phyloP scores from a whole-genome alignment of 768 basidiomycete genomes.

The Boletus barrowsii region DNA sequence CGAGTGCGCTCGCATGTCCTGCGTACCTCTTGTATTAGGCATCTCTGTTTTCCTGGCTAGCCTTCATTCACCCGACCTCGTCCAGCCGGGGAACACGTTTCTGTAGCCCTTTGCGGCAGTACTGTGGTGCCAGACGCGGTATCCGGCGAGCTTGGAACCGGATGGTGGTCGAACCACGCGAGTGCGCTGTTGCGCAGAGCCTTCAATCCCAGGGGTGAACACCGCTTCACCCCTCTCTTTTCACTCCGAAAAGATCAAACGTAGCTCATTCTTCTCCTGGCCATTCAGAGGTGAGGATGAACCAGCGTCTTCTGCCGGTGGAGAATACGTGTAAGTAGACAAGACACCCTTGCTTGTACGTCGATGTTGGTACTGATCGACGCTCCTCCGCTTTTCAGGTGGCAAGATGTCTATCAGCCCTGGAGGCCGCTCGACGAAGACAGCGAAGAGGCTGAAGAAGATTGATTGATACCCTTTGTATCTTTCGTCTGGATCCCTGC shows the following conservation, averaged over 20 bases:
- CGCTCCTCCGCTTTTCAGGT: conserved; percentile 1
- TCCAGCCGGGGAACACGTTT: conserved; percentile 10
- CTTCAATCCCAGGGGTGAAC: neutral
- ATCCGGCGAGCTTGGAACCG: neutral
- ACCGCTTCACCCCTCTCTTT: conserved; percentile 10
- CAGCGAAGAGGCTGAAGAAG: conserved; percentile 6
- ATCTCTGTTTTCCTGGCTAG: neutral
- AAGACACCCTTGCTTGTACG: neutral
- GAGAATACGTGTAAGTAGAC: conserved; percentile 9
- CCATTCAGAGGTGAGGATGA: conserved; percentile 2
- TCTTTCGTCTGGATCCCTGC: neutral
- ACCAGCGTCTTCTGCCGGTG: neutral
- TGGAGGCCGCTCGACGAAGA: conserved; percentile 24
- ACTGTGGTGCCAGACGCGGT: neutral
- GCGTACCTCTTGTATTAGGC: conserved; percentile 24
- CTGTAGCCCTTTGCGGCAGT: conserved; percentile 6
- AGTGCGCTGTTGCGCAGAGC: conserved; percentile 3
- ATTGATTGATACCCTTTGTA: neutral
- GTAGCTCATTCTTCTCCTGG: neutral
- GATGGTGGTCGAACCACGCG: conserved; percentile 7
- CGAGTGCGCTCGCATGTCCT: conserved; percentile 24
- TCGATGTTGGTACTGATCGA: no score
- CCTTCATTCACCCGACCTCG: neutral
- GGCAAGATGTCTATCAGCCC: conserved; percentile 13
- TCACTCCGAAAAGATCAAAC: conserved; percentile 7